phyloP scores from a whole-genome alignment of 2,329 filamentous ascomycete genomes.

The Ilyonectria robusta region DNA sequence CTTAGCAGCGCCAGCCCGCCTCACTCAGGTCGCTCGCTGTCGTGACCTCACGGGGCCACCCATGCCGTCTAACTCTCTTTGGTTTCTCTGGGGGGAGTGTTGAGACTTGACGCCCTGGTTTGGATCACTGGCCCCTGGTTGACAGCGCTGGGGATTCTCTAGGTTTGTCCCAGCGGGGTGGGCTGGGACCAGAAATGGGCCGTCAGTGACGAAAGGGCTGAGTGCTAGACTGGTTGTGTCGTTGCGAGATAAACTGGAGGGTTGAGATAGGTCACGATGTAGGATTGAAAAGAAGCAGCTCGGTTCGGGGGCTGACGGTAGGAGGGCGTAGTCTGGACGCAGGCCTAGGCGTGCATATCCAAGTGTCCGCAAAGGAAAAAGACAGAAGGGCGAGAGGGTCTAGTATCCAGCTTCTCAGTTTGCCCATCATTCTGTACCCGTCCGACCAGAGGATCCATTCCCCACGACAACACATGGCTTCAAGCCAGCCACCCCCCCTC shows the following conservation, averaged over 20 bases:
- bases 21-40: slow-evolving; percentile 36
- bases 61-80: slow-evolving; percentile 16
- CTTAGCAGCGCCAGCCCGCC: slow-evolving; percentile 39
- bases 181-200: slow-evolving; percentile 13
- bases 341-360: slow-evolving; percentile 41
- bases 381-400: slow-evolving; percentile 30
- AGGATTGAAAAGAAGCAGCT: slow-evolving; percentile 17
- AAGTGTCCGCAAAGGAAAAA: slow-evolving; percentile 21
- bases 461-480: slow-evolving; percentile 26
- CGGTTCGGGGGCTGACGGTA: slow-evolving; percentile 14
- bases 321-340: slow-evolving; percentile 33
- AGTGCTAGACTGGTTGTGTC: slow-evolving; percentile 8
- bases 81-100: slow-evolving; percentile 16
- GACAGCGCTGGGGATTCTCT: slow-evolving; percentile 12
- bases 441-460: slow-evolving; percentile 10
- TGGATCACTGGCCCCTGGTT: slow-evolving; percentile 15
- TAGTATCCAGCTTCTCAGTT: slow-evolving; percentile 36
- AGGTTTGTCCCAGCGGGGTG: slow-evolving; percentile 11
- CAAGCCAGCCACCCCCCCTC: slow-evolving; percentile 17
- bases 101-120: slow-evolving; percentile 24
- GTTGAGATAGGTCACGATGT: slow-evolving; percentile 21
- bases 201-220: slow-evolving; percentile 18
- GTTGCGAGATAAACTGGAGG: slow-evolving; percentile 20
- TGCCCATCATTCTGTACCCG: slow-evolving; percentile 19
- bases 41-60: slow-evolving; percentile 24